A percentile compares a stretch with the other conserved stretches of the same genome.
phyloP scores from a whole-genome alignment of 305 asterid species.

The Fraxinus latifolia region DNA sequence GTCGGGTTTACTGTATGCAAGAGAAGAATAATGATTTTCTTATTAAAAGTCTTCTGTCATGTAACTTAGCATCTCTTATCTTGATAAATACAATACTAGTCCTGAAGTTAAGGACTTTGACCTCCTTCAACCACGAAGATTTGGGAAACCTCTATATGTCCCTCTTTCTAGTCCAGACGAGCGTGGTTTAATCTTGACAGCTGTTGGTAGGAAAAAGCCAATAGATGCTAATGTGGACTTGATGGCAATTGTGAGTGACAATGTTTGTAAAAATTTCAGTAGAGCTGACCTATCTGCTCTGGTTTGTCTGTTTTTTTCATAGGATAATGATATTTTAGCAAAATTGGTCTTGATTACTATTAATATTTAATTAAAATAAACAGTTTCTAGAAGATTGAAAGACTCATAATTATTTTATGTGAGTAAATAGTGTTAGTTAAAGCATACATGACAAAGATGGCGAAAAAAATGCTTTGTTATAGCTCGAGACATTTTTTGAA shows the following conservation, averaged over 20 bases:
- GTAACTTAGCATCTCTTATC: too few species aligned
- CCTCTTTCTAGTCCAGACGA: conserved; percentile 80
- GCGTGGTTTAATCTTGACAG: conserved; percentile 72
- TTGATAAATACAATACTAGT: conserved; percentile 35
- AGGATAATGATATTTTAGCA: not conserved
- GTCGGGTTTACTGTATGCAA: not conserved
- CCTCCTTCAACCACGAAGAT: conserved; percentile 76
- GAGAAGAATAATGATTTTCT: too few species aligned
- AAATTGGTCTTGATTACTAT: not conserved
- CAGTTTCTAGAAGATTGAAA: not conserved
- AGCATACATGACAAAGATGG: not conserved
- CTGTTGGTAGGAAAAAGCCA: conserved; percentile 63
- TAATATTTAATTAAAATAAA: not conserved
- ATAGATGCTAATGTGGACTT: conserved; percentile 52
- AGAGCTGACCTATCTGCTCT: conserved; percentile 71
- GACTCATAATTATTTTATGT: not conserved
- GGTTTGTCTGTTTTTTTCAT: conserved; percentile 38
- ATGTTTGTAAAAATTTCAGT: too few species aligned
- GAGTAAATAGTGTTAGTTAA: not conserved
- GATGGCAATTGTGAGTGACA: too few species aligned
- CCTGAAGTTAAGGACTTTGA: conserved; percentile 81
- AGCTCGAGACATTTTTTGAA: too few species aligned
- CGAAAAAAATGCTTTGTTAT: too few species aligned
- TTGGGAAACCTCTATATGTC: conserved; percentile 70
- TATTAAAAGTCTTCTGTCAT: too few species aligned